Conservation (phyloP, 2,329 filamentous ascomycete genomes). For the Bretziella fagacearum region DNA sequence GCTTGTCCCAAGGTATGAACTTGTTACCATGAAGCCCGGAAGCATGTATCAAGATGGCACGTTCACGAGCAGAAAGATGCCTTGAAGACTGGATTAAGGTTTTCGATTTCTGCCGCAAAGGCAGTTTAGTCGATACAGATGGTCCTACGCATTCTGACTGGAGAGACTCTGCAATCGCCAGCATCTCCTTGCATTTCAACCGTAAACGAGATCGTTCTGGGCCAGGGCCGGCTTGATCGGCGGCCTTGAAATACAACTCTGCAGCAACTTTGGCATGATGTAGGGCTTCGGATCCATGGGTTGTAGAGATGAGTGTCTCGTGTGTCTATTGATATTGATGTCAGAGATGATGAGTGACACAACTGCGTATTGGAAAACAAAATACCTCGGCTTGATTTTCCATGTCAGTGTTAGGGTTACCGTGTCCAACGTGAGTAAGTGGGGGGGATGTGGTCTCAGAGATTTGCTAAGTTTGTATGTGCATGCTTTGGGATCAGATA, state of each 20-base stretch:
- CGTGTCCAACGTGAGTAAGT: no score
- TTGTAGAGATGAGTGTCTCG: slow-evolving; percentile 23
- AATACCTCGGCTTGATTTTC: slow-evolving; percentile 2
- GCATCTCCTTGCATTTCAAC: slow-evolving; percentile 49
- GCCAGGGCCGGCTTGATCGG: slow-evolving; percentile 42
- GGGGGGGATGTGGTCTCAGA: no score
- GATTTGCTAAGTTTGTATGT: no score
- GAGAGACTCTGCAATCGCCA: slow-evolving; percentile 56
- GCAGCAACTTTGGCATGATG: slow-evolving; percentile 58
- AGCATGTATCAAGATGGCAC: slow-evolving; percentile 58
- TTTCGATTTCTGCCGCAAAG: background rate
- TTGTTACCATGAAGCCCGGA: slow-evolving; percentile 67
- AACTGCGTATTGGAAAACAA: background rate
- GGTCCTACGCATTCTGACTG: no score
- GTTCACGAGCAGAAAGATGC: slow-evolving; percentile 49
- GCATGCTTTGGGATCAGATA: no score
- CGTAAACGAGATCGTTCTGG: slow-evolving; percentile 50
- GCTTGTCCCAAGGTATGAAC: slow-evolving; percentile 69
- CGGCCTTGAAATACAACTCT: slow-evolving; percentile 66
- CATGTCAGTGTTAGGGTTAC: no score
- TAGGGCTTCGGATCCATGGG: slow-evolving; percentile 41
- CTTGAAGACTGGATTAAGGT: slow-evolving; percentile 25
- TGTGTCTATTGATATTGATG: slow-evolving; percentile 24
- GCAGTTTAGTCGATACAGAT: no score
- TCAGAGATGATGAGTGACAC: background rate